Base-by-base conservation (phyloP, 129 eudicot genomes). In the Dittrichia graveolens region DNA sequence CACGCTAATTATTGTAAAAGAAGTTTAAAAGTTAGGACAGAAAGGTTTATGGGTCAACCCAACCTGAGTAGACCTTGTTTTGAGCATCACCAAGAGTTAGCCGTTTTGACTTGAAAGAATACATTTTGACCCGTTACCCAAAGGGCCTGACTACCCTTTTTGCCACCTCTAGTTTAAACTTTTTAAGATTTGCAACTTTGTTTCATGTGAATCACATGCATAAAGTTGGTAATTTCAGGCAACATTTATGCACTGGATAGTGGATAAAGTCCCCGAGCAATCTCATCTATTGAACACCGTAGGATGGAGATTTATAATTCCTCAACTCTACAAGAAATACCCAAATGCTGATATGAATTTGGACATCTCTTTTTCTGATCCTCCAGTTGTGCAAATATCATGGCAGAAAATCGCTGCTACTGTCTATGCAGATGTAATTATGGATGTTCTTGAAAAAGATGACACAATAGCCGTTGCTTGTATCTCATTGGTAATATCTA, bases 271-370 rank as follows among this genome's bases (percentile, higher is more conserved):
- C 14, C 94, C 94, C 7, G 84, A 88, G 38, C 94, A 80, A 78
- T 69, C 83, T 18, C 2, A 24, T 24, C 76, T 88, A 59, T 43
- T 88, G 65, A 88, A 88, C 80, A 88, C 94, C 3, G 83, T 83
- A 16, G 89, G 94, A 65, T 88, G 94, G 94, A 80, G 88, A 78
- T 88, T 80, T 74, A 83, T 88, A 12, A 61, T 88, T 66, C 94
- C 94, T 19, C 87, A 85, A 64, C 84, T 88, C 24, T 88, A 85
- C 79, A 85, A 43, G 66, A 85, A 78, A 41, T 88, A 80, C 81
- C 95, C 90, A 43, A 88, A 88, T 80, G 86, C 70, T 39, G 84
- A 85, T 62, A 82, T 88, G 95, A 80, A 77, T 45, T 73, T 88
- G 69, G 77, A 85, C 50, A 75, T 88, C 44, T 77, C 95, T 52